Evolutionary conservation across 805 yeast genomes (phyloP).

Genomic region (Starmerella powellii): DNA sequence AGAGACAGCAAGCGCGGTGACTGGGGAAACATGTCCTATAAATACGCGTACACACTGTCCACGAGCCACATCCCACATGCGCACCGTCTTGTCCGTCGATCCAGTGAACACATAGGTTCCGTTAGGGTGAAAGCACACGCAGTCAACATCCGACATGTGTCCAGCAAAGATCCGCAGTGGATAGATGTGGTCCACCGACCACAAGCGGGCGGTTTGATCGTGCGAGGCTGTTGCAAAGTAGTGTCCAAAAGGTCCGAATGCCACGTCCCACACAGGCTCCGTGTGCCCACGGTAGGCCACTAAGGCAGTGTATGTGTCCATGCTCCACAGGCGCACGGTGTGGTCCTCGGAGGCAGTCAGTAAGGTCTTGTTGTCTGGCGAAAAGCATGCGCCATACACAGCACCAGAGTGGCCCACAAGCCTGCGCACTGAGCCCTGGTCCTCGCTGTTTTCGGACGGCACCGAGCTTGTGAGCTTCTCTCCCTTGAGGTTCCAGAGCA

Average conservation of each 20-base stretch:
- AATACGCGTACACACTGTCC: conserved; percentile 87
- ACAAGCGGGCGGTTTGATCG: conserved; percentile 91
- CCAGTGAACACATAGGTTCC: conserved; percentile 92
- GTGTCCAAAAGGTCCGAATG: conserved; percentile 89
- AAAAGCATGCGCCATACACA: conserved; percentile 77
- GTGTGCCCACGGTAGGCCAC: conserved; percentile 95
- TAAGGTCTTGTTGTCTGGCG: conserved; percentile 77
- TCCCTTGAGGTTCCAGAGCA: conserved; percentile 89
- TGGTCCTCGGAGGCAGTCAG: conserved; percentile 82
- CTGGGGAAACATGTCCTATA: conserved; percentile 84
- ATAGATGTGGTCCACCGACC: conserved; percentile 97
- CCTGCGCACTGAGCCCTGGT: conserved; percentile 31
- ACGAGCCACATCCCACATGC: conserved; percentile 93
- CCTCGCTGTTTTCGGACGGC: conserved; percentile 18
- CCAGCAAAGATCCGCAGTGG: conserved; percentile 96
- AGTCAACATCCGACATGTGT: conserved; percentile 90
- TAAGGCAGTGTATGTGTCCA: conserved; percentile 77
- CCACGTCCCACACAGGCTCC: conserved; percentile 96
- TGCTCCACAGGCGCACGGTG: conserved; percentile 85
- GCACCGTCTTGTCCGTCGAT: conserved; percentile 83
- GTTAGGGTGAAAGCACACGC: conserved; percentile 91
- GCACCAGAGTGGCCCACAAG: conserved; percentile 91
- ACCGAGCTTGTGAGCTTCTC: conserved; percentile 44
- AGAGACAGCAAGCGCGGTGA: conserved; percentile 73
- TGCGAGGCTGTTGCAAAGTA: conserved; percentile 97